Evolutionary conservation across 352 stramenopile genomes (phyloP), one percentile per base, ranked within the genome.

Genomic region (Pilasporangium apinafurcum): DNA sequence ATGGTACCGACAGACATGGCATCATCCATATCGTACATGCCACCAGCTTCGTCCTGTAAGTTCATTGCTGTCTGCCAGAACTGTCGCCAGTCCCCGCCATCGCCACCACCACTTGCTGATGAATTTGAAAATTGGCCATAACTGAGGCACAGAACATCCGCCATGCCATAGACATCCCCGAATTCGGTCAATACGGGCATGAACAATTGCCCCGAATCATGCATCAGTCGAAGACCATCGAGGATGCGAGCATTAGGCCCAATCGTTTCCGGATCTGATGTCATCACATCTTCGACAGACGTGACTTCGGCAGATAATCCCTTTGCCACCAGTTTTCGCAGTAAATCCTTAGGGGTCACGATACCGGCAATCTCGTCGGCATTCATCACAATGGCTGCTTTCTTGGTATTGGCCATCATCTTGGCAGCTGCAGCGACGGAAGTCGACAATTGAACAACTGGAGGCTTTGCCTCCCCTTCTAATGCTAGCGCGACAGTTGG

Each of bases 21-120:
- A 20, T 94, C 83, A 33, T 92, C 80, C 7, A 68, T 61, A 25
- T 88, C 83, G 48, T 88, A 91, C 44, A 80, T 74, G 30, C 66
- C 74, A 6, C 77, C 78, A 6, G 81, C 66, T 53, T 95, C 77
- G 32, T 95, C 83, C 44, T 95, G 79, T 7, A 93, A 47, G 33
- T 90, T 87, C 66, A 95, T 86, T 0, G 81, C 81, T 1, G 73
- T 88, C 46, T 95, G 81, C 83, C 83, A 95, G 49, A 95, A 95
- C 49, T 90, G 76, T 16, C 78, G 65, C 83, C 83, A 95, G 53
- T 93, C 83, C n/a, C n/a, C n/a, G n/a, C n/a, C n/a, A n/a, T n/a
- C n/a, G 17, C 81, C 81, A 31, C 81, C 82, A 1, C 65, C 77
- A 20, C 53, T 76, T 17, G 73, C 75, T 39, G 65, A 63, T n/a